Conservation (phyloP, 75 land plant genomes). For the Selaginella tamariscina region DNA sequence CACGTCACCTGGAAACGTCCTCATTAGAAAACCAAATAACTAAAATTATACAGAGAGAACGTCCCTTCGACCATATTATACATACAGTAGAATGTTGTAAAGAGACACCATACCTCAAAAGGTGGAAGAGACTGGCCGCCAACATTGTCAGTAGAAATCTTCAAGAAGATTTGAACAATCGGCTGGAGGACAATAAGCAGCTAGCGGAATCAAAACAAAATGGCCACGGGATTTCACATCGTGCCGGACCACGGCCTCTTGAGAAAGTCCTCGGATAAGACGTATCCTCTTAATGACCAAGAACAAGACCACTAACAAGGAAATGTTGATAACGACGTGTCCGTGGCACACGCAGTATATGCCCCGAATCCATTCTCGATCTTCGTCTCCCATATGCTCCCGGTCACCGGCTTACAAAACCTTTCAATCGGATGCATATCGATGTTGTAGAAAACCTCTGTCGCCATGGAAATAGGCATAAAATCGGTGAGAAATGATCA, state of each 20-base stretch:
- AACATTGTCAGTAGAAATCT: constrained; percentile 51
- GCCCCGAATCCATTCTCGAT: constrained; percentile 69
- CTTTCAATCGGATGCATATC: too few relatives aligned
- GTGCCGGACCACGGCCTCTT: constrained; percentile 34
- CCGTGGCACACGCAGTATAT: constrained; percentile 74
- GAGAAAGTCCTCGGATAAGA: constrained; percentile 26
- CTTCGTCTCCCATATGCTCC: constrained; percentile 45
- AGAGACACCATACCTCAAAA: constrained; percentile 49
- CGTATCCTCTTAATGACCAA: constrained; percentile 48
- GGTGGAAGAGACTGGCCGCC: constrained; percentile 67
- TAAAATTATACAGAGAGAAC: neutral
- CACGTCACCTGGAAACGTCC: constrained; percentile 55
- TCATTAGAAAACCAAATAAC: too few relatives aligned
- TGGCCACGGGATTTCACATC: constrained; percentile 40
- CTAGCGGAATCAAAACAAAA: constrained; percentile 39
- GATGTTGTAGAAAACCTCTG: too few relatives aligned
- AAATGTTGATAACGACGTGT: constrained; percentile 49
- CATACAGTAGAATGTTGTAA: too few relatives aligned
- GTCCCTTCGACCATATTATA: too few relatives aligned
- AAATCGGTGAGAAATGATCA: too few relatives aligned
- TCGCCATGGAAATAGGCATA: too few relatives aligned
- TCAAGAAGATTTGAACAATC: constrained; percentile 54
- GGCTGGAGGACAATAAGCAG: constrained; percentile 59
- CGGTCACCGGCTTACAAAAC: constrained; percentile 57
- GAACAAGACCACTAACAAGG: constrained; percentile 36